Evolutionary conservation across 139 green algal genomes (phyloP).

Genomic region (Haematococcus lacustris): DNA sequence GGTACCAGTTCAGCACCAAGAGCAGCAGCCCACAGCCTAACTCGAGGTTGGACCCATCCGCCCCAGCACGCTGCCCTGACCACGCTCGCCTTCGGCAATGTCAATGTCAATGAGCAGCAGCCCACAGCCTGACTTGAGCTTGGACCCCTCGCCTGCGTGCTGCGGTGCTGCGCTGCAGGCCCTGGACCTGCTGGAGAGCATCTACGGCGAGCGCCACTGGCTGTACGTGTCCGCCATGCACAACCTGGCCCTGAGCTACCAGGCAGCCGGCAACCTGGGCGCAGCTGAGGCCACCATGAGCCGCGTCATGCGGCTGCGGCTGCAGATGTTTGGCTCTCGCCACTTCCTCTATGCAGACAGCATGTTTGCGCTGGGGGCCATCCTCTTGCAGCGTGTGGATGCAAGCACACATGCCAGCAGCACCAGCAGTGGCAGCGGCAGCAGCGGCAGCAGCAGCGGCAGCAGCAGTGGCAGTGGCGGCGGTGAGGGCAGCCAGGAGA

Average conservation of each 20-base stretch:
- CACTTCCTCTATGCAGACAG: slow-evolving; percentile 46
- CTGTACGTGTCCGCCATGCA: slow-evolving; percentile 42
- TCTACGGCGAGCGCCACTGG: slow-evolving; percentile 44
- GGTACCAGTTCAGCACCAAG: no score
- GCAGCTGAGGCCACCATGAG: slow-evolving; percentile 3
- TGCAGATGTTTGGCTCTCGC: slow-evolving; percentile 33
- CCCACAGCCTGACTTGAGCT: no score
- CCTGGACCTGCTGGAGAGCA: slow-evolving; percentile 28
- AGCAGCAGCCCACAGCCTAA: no score
- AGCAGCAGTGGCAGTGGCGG: slow-evolving; percentile 3
- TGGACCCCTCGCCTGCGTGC: no score
- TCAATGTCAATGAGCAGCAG: no score
- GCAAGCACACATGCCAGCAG: background rate
- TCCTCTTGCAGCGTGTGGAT: slow-evolving; percentile 18
- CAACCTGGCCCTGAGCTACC: slow-evolving; percentile 49
- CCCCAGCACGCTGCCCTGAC: no score
- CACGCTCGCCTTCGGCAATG: no score
- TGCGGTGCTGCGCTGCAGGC: slow-evolving; percentile 34
- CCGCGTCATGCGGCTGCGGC: slow-evolving; percentile 15
- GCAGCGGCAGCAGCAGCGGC: background rate
- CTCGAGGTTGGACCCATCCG: no score
- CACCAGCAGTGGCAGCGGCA: background rate
- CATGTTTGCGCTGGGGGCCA: slow-evolving; percentile 30
- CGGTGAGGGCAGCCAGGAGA: background rate
- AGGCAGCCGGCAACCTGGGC: slow-evolving; percentile 14